Conservation (phyloP, 2,329 filamentous ascomycete species). For the Verticillium nonalfalfae region DNA sequence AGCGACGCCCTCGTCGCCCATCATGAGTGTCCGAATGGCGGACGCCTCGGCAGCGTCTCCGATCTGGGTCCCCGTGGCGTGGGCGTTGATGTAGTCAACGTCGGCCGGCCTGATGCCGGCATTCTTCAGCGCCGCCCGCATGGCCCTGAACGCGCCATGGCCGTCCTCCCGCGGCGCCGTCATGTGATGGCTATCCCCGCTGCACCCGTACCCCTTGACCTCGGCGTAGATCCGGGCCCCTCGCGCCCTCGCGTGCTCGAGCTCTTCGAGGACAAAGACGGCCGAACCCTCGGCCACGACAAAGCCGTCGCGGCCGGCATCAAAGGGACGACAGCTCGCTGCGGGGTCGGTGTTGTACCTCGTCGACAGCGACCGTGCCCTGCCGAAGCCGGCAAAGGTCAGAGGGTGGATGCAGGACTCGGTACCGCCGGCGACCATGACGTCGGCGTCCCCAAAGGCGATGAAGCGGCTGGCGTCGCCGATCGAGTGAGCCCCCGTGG, state of each 20-base stretch:
- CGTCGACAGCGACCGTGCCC: slow-evolving; percentile 79
- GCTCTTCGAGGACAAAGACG: slow-evolving; percentile 80
- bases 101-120: slow-evolving; percentile 61
- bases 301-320: slow-evolving; percentile 72
- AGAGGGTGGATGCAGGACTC: slow-evolving; percentile 96
- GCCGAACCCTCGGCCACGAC: slow-evolving; percentile 91
- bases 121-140: slow-evolving; percentile 74
- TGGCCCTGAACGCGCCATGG: slow-evolving; percentile 72
- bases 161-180: slow-evolving; percentile 84
- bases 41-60: slow-evolving; percentile 84
- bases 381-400: slow-evolving; percentile 84
- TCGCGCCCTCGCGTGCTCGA: slow-evolving; percentile 77
- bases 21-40: slow-evolving; percentile 72
- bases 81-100: slow-evolving; percentile 92
- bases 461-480: slow-evolving; percentile 94
- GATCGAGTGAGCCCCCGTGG: slow-evolving; percentile 89
- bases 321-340: slow-evolving; percentile 79
- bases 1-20: slow-evolving; percentile 61
- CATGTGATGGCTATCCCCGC: slow-evolving; percentile 88
- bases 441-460: slow-evolving; percentile 80
- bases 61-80: slow-evolving; percentile 81
- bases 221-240: slow-evolving; percentile 85
- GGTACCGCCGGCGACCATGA: slow-evolving; percentile 93
- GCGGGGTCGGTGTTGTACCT: slow-evolving; percentile 67
- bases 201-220: slow-evolving; percentile 81